Conservation (phyloP, 129 eudicot species). For the Heracleum sosnowskyi region DNA sequence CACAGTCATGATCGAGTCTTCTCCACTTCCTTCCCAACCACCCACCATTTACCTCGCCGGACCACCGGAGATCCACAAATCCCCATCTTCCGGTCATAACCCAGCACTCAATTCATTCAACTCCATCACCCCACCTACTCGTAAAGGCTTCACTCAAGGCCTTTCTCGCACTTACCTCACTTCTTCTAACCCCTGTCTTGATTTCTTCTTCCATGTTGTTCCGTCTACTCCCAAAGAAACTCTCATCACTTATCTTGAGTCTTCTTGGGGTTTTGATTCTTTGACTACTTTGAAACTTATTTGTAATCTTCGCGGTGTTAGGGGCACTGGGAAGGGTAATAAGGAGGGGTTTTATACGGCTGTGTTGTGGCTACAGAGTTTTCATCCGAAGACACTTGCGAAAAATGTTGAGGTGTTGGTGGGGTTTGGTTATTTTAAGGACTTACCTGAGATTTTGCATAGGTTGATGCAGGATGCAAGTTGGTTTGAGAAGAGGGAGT, state of each 20-base stretch:
- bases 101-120: not conserved
- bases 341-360: slow-evolving; percentile 3
- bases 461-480: slow-evolving; percentile 10
- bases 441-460: slow-evolving; percentile 15
- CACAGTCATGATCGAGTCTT: not conserved
- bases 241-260: not conserved
- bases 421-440: slow-evolving; percentile 16
- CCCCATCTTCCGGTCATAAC: not conserved
- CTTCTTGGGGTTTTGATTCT: not conserved
- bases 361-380: not conserved
- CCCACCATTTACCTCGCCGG: not conserved
- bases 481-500: not conserved
- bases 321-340: not conserved
- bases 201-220: slow-evolving; percentile 10
- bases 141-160: not conserved
- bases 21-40: not conserved
- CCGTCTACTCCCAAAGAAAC: not conserved
- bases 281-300: slow-evolving; percentile 2
- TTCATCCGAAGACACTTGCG: slow-evolving; percentile 23
- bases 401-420: not conserved
- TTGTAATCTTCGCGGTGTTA: slow-evolving; percentile 7
- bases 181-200: not conserved
- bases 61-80: not conserved
- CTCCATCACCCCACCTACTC: not conserved
- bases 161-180: not conserved